Evolutionary conservation across 208 protist genomes (phyloP), one percentile per base, ranked within the genome.

Genomic region (Jaenimonas drosophilae): DNA sequence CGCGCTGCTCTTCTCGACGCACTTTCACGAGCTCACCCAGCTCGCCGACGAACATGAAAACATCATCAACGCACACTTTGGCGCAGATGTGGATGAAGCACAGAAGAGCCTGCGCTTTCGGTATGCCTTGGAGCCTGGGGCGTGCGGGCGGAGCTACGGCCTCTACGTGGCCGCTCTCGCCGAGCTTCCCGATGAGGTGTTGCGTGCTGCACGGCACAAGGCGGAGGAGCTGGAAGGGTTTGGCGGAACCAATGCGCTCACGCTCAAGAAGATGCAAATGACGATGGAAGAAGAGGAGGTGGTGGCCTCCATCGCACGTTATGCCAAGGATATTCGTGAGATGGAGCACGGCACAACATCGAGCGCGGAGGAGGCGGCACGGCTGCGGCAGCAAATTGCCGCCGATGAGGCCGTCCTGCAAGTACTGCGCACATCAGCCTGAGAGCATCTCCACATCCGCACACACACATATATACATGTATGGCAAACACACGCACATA

Each of bases 1-100:
- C 4, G 83, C 93, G 7, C 80, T 91, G 30, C 70, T 99, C 39
- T 99, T 99, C 68, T 98, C 98, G 12, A 99, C 98, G 11, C 98
- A 99, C 74, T 99, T 99, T 67, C 98, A 99, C 65, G 98, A 99
- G 76, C 80, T 99, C 21, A 99, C 97, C 11, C 81, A 79, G 32
- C 70, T 99, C 2, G 69, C 73, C 19, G 59, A 52, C 45, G 38
- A 75, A 29, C 74, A 71, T 33, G 30, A 43, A 1, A 59, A 69
- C 17, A 42, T 88, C 31, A 45, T 42, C 23, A 96, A 96, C 59
- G 56, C 69, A 12, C 84, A 95, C 58, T 91, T 96, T 59, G 82
- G 73, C 12, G 88, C 80, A 7, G 67, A 82, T 28, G 70, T 79
- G 23, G 65, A 86, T 53, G 69, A 75, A 32, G 59, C 54, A 3